Base-by-base conservation (phyloP, 768 basidiomycete genomes). In the Rhodotorula paludigena region DNA sequence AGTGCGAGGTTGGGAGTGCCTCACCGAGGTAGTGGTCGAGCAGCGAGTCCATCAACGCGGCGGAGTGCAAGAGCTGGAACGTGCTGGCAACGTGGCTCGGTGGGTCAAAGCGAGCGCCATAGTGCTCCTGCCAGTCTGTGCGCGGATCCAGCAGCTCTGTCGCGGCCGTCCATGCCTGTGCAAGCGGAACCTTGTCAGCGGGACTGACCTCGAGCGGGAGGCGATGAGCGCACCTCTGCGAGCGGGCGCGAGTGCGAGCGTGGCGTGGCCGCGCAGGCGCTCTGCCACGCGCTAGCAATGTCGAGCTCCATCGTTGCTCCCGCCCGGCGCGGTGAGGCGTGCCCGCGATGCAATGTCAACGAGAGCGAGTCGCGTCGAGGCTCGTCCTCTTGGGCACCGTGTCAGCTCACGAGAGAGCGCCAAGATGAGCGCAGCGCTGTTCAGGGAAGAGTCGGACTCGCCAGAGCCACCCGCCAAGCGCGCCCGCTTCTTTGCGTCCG, bases 21-120 rank as follows among this genome's bases (percentile, higher is more conserved):
- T 25, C 1, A 72, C 66, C 60, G 21, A 65, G 52, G 56, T 72
- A 72, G 32, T 52, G 41, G n/a, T 47, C 28, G 23, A 71, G 42
- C 44, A 66, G 57, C 18, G 64, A 55, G 42, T 64, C 53, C 39
- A 62, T 23, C 70, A 65, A 35, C 21, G 44, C 44, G 1, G 39
- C 44, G 18, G 33, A 0, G 21, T 64, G 35, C 16, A 69, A 39
- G 16, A 33, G 23, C 5, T 18, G 5, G 25, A 52, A 33, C 11
- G 70, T 66, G 15, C 41, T 25, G 2, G 33, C 23, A 18, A 56
- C 33, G 8, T 11, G 33, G 20, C 9, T 16, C 1, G 54, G 18
- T 15, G 21, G 25, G 25, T 25, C 36, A 28, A 55, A 55, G 54
- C 38, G n/a, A 7, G n/a, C 2, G 12, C 53, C 53, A n/a, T 25